Percentiles rank a stretch among this genome's conserved stretches.
Conservation (phyloP, 331 rosid genomes). For the Cucumis variabilis region DNA sequence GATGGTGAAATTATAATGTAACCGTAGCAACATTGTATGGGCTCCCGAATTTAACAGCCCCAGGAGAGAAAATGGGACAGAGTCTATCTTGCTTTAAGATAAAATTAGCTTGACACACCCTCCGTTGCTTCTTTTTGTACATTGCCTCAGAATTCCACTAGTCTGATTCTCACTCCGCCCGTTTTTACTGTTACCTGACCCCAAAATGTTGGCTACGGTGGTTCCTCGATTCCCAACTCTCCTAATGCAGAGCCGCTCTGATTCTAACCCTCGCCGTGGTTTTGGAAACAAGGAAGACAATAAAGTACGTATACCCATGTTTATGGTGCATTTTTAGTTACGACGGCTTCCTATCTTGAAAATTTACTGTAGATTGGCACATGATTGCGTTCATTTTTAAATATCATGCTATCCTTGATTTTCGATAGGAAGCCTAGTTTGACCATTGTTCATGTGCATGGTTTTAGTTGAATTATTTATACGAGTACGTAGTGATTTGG, state of each 20-base stretch:
- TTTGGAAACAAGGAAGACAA: constrained; percentile 60
- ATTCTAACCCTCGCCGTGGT: constrained; percentile 69
- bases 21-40: too few species aligned
- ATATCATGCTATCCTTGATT: not conserved
- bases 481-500: not conserved
- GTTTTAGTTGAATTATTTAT: not conserved
- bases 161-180: not conserved
- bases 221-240: constrained; percentile 44
- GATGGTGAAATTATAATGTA: too few species aligned
- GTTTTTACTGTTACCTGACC: not conserved
- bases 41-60: not conserved
- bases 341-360: not conserved
- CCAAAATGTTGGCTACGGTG: constrained; percentile 30
- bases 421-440: not conserved
- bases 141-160: not conserved
- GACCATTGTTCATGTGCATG: not conserved
- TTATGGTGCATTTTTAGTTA: constrained; percentile 7
- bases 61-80: not conserved
- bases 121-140: not conserved
- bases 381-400: not conserved
- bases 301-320: constrained; percentile 39
- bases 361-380: not conserved
- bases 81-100: not conserved
- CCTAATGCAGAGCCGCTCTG: constrained; percentile 65
- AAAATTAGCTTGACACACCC: not conserved